A percentile compares a stretch with the other conserved stretches of the same genome.
Conservation (phyloP, 2,329 filamentous ascomycete genomes). For the Hymenoscyphus occultus region DNA sequence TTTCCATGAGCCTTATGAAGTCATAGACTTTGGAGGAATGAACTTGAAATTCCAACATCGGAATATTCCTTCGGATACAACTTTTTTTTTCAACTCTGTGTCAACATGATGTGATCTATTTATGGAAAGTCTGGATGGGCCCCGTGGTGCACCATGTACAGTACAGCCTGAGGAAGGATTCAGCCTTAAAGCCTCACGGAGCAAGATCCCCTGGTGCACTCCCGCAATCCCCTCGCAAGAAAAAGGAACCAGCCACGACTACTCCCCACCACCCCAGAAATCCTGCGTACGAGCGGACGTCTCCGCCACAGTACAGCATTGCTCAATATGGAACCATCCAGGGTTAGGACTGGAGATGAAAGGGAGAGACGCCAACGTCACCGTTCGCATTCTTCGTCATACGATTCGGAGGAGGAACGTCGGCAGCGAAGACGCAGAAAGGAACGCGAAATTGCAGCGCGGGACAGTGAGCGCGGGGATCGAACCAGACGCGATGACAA, state of each 20-base stretch:
- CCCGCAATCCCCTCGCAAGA: background rate
- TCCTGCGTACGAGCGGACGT: constrained; percentile 3
- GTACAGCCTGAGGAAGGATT: background rate
- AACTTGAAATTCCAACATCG: background rate
- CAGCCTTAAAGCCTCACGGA: constrained; percentile 2
- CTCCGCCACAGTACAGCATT: constrained; percentile 4
- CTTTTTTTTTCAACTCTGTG: background rate
- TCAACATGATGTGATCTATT: background rate
- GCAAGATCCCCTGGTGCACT: background rate
- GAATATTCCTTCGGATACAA: background rate
- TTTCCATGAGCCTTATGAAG: too few relatives aligned
- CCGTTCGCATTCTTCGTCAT: constrained; percentile 29
- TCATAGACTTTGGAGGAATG: too few relatives aligned
- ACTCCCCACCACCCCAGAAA: background rate
- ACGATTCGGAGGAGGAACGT: constrained; percentile 33
- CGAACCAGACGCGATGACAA: constrained; percentile 2
- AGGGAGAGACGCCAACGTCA: constrained; percentile 22
- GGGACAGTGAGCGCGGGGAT: constrained; percentile 9
- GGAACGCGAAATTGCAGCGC: constrained; percentile 14
- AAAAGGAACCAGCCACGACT: constrained; percentile 4
- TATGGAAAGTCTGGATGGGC: background rate
- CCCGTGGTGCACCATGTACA: background rate
- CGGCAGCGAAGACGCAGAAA: constrained; percentile 25
- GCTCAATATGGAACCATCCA: constrained; percentile 23
- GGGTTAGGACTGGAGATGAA: constrained; percentile 22